A percentile compares a stretch with the other conserved stretches of the same genome.
phyloP scores from a whole-genome alignment of 2,329 filamentous ascomycete species.

The Colletotrichum lini region DNA sequence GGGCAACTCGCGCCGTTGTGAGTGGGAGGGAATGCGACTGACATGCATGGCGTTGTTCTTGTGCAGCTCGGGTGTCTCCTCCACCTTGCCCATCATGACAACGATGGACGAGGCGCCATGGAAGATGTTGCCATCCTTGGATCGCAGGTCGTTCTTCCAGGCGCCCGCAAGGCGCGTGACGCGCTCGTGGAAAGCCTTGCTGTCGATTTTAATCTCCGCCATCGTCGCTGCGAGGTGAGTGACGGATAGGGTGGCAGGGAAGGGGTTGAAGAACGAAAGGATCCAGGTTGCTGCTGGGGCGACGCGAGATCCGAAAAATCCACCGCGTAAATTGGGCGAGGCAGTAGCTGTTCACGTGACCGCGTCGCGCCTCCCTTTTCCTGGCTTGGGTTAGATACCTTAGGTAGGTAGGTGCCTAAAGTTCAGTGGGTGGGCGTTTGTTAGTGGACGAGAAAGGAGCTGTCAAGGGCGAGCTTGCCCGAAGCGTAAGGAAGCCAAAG shows the following conservation, averaged over 20 bases:
- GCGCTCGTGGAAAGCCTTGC: slow-evolving; percentile 93
- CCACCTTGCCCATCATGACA: slow-evolving; percentile 94
- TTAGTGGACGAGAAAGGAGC: background rate
- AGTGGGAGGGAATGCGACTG: slow-evolving; percentile 55
- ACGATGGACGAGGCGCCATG: slow-evolving; percentile 88
- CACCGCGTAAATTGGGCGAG: slow-evolving; percentile 57
- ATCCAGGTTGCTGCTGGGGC: slow-evolving; percentile 39
- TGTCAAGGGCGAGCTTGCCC: slow-evolving; percentile 24
- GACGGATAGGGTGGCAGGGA: slow-evolving; percentile 29
- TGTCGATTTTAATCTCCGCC: slow-evolving; percentile 95
- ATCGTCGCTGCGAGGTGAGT: slow-evolving; percentile 61
- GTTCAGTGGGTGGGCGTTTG: background rate
- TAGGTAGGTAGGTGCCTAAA: too few species aligned
- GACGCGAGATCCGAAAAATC: slow-evolving; percentile 60
- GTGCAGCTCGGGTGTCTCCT: slow-evolving; percentile 87
- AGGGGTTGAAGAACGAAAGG: slow-evolving; percentile 32
- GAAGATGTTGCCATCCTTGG: slow-evolving; percentile 81
- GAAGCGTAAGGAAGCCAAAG: slow-evolving; percentile 29
- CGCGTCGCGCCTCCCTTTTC: slow-evolving; percentile 21
- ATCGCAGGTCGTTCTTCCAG: slow-evolving; percentile 97
- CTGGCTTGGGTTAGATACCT: background rate
- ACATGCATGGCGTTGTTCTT: slow-evolving; percentile 98
- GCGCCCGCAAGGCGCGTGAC: slow-evolving; percentile 87
- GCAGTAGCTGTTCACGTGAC: slow-evolving; percentile 54
- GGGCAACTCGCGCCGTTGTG: slow-evolving; percentile 32